Evolutionary conservation across 2,329 filamentous ascomycete genomes (phyloP).

Genomic region (Ophiostoma sp.): DNA sequence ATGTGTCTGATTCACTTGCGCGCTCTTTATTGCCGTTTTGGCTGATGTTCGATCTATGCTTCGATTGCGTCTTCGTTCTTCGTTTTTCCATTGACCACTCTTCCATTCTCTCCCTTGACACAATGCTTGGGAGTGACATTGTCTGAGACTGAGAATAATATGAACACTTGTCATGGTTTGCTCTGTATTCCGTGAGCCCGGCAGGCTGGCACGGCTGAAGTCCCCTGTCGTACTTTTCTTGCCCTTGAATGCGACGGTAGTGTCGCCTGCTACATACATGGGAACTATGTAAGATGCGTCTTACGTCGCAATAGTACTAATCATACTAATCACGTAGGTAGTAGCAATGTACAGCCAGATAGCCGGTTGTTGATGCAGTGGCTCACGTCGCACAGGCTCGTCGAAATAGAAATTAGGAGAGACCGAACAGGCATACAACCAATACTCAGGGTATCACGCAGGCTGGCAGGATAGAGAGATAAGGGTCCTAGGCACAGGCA

Average conservation of each 20-base stretch:
- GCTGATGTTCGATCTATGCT: not conserved
- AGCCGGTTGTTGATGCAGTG: too few species aligned
- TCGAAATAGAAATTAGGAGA: too few species aligned
- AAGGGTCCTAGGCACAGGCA: not conserved
- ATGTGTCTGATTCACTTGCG: slow-evolving; percentile 7
- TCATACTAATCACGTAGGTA: too few species aligned
- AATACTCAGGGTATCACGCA: not conserved
- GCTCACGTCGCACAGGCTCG: too few species aligned
- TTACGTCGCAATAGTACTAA: too few species aligned
- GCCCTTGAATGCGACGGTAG: too few species aligned
- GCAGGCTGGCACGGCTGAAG: not conserved
- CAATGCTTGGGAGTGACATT: too few species aligned
- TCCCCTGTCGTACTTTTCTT: not conserved
- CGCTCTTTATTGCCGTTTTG: slow-evolving; percentile 6
- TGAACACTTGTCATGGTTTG: not conserved
- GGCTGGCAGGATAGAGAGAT: not conserved
- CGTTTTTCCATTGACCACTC: too few species aligned
- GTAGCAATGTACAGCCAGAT: too few species aligned
- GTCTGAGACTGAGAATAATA: too few species aligned
- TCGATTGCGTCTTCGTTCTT: not conserved
- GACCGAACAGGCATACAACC: not conserved
- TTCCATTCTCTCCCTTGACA: too few species aligned
- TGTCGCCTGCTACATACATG: not conserved
- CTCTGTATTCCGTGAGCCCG: not conserved
- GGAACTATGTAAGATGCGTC: too few species aligned